phyloP scores from a whole-genome alignment of 1,284 basidiomycete genomes.

The Ceratobasidium sp. region DNA sequence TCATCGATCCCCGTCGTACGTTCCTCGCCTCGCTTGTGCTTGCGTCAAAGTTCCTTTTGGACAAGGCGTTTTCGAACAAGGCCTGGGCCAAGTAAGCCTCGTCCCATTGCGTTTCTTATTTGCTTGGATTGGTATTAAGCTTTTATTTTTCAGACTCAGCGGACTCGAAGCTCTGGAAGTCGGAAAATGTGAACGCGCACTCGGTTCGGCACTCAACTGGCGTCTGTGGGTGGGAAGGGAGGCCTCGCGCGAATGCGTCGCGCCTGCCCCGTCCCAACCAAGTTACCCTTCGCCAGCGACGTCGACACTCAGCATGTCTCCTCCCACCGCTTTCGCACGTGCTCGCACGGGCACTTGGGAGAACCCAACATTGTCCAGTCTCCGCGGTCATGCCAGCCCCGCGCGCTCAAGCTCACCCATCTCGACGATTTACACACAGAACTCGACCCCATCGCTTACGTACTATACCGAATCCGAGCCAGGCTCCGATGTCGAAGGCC shows the following conservation, averaged over 20 bases:
- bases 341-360: neutral
- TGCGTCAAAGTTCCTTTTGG: constrained; percentile 91
- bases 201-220: constrained; percentile 81
- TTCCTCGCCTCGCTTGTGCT: constrained; percentile 89
- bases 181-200: constrained; percentile 77
- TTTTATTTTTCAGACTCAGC: constrained; percentile 54
- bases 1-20: constrained; percentile 85
- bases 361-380: neutral
- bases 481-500: constrained; percentile 1
- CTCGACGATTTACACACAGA: neutral
- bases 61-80: constrained; percentile 89
- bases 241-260: neutral
- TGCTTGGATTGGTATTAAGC: neutral
- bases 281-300: neutral
- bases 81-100: constrained; percentile 78
- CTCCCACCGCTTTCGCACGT: neutral
- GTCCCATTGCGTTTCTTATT: constrained; percentile 32
- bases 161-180: constrained; percentile 80
- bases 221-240: constrained; percentile 75
- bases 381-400: neutral
- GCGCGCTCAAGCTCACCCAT: neutral
- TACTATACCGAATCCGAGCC: neutral
- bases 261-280: neutral
- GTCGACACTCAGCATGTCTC: neutral
- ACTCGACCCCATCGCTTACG: constrained; percentile 8